These are phyloP conservation scores for Batkoa obscura DNA, from an alignment of 371 early-diverging fungal species.

Conservation along the genomic window DNA sequence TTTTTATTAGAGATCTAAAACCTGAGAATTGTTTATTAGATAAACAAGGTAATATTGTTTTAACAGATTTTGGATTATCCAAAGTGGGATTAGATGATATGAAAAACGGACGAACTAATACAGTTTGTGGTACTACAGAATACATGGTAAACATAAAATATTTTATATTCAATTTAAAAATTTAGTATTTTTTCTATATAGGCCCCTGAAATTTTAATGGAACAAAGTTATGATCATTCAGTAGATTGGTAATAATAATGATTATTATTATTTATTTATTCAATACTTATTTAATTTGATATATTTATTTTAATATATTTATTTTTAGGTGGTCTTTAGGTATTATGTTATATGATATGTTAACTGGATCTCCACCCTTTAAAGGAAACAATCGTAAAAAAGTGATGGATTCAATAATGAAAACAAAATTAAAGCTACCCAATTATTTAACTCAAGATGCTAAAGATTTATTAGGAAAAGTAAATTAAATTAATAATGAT, in stretches of 20 bases:
- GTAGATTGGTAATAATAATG: conserved; percentile 68
- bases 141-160: conserved; percentile 43
- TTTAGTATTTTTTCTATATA: conserved; percentile 15
- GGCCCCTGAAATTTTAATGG: conserved; percentile 56
- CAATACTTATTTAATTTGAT: too few species aligned
- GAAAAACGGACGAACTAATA: conserved; percentile 48
- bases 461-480: conserved; percentile 31
- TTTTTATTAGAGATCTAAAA: conserved; percentile 38
- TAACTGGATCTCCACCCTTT: conserved; percentile 62
- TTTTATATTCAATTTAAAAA: too few species aligned
- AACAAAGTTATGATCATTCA: conserved; percentile 59
- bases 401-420: conserved; percentile 54
- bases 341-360: conserved; percentile 75
- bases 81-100: conserved; percentile 47
- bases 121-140: conserved; percentile 83
- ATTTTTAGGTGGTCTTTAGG: conserved; percentile 64
- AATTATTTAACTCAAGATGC: conserved; percentile 46
- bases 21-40: conserved; percentile 80
- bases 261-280: too few species aligned
- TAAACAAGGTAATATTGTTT: conserved; percentile 56
- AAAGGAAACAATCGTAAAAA: conserved; percentile 53
- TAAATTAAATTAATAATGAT: conserved; percentile 8
- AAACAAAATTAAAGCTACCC: conserved; percentile 49
- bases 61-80: conserved; percentile 84
- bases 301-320: too few species aligned